phyloP scores from a whole-genome alignment of 495 filamentous ascomycete species.

The Aspergillus kassunensis region DNA sequence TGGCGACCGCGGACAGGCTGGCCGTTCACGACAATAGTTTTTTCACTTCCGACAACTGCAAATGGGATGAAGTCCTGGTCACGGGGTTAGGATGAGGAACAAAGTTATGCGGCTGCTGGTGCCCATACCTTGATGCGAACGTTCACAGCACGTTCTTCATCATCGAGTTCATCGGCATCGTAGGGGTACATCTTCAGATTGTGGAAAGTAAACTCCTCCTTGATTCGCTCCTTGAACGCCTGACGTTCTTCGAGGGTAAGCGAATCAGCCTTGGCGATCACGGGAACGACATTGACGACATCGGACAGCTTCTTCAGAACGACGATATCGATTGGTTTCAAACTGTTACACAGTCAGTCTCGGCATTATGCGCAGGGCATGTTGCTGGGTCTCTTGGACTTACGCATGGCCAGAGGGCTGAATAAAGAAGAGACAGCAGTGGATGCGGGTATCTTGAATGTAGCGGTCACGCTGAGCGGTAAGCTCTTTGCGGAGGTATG shows the following conservation, averaged over 20 bases:
- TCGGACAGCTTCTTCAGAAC: conserved; percentile 98
- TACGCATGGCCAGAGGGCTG: conserved; percentile 95
- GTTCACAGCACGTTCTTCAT: conserved; percentile 92
- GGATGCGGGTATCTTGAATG: conserved; percentile 97
- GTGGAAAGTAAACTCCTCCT: conserved; percentile 99
- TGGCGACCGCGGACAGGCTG: conserved; percentile 97
- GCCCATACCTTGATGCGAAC: conserved; percentile 82
- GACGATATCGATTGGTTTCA: conserved; percentile 99
- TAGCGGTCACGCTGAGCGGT: conserved; percentile 99
- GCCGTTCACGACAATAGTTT: conserved; percentile 93
- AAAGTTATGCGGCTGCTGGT: neutral
- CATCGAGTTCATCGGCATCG: conserved; percentile 97
- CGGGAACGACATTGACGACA: conserved; percentile 97
- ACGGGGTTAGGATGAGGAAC: conserved; percentile 23
- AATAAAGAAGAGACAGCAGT: conserved; percentile 99
- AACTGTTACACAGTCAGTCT: conserved; percentile 30
- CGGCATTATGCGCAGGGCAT: neutral
- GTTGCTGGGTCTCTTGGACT: conserved; percentile 17
- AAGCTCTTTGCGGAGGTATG: conserved; percentile 98
- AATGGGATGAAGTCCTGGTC: conserved; percentile 90
- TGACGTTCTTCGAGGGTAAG: conserved; percentile 92
- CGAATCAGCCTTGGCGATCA: conserved; percentile 97
- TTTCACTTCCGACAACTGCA: conserved; percentile 96
- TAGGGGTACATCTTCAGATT: conserved; percentile 99
- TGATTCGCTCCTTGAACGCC: conserved; percentile 98